These are phyloP conservation scores for Rhododendron henanense DNA, from an alignment of 148 eudicot species.

Conservation along the genomic window DNA sequence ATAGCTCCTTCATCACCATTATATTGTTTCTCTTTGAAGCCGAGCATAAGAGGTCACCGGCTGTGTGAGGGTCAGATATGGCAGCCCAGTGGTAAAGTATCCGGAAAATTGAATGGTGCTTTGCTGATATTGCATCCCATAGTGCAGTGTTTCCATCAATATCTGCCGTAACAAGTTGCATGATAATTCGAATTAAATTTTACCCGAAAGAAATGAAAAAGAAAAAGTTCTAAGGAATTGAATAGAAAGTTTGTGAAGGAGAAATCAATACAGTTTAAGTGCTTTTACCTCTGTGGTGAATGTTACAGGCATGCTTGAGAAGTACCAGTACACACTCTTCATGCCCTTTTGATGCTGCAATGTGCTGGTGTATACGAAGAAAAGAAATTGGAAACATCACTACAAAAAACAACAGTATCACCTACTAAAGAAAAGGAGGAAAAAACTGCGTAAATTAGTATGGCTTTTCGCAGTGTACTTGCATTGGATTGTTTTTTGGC, in stretches of 20 bases:
- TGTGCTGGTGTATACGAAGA: slow-evolving; percentile 30
- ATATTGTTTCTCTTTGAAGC: slow-evolving; percentile 40
- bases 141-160: slow-evolving; percentile 42
- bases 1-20: slow-evolving; percentile 27
- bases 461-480: background rate
- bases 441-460: background rate
- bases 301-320: slow-evolving; percentile 42
- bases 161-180: slow-evolving; percentile 23
- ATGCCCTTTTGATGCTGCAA: slow-evolving; percentile 50
- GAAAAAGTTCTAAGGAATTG: background rate
- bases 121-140: slow-evolving; percentile 43
- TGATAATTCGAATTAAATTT: background rate
- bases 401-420: background rate
- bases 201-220: background rate
- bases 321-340: slow-evolving; percentile 52
- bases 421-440: background rate
- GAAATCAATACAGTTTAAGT: background rate
- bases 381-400: background rate
- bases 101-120: slow-evolving; percentile 38
- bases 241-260: background rate
- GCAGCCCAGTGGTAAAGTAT: slow-evolving; percentile 43
- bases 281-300: slow-evolving; percentile 35
- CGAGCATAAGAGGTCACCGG: slow-evolving; percentile 43
- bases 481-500: background rate
- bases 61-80: slow-evolving; percentile 36